phyloP scores from a whole-genome alignment of 768 basidiomycete species.

The Kwoniella bestiolae region DNA sequence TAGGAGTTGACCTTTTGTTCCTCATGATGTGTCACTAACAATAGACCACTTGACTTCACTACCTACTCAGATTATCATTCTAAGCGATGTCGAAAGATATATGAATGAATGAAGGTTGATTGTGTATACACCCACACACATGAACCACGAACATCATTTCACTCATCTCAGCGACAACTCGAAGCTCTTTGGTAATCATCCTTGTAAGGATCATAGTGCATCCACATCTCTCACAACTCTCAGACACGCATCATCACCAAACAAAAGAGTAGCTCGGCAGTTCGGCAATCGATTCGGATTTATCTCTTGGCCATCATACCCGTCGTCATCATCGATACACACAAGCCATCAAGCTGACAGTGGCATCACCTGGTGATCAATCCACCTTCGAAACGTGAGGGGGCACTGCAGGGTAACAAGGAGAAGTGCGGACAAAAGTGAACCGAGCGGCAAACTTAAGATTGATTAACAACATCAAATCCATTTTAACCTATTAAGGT shows the following conservation, averaged over 20 bases:
- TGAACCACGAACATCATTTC: neutral
- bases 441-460: constrained; percentile 8
- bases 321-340: neutral
- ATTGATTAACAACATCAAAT: neutral
- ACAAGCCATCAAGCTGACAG: neutral
- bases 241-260: too few species aligned
- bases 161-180: neutral
- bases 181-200: too few species aligned
- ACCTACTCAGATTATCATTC: neutral
- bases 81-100: neutral
- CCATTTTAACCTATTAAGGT: neutral
- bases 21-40: neutral
- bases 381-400: neutral
- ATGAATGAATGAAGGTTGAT: neutral
- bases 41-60: neutral
- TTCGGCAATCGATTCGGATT: neutral
- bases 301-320: neutral
- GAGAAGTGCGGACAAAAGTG: too few species aligned
- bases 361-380: neutral
- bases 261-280: neutral
- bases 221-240: too few species aligned
- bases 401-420: neutral
- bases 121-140: neutral
- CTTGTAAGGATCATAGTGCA: too few species aligned
- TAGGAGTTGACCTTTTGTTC: neutral